Base-by-base conservation (phyloP, 2,329 filamentous ascomycete species). In the Pseudomassariella vexata region DNA sequence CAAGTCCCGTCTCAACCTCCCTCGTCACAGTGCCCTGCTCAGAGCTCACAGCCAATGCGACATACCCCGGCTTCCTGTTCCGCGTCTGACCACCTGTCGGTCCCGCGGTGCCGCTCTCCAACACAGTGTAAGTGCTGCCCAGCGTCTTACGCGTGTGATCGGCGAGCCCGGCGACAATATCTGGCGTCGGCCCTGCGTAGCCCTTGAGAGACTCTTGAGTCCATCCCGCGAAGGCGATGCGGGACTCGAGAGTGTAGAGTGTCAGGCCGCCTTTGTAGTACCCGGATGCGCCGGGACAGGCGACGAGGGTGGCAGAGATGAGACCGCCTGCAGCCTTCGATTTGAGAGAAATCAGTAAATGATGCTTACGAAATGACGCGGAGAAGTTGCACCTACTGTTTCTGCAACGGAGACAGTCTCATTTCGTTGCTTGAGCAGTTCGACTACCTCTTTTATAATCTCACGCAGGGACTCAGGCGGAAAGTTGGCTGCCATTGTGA, bases 251-350 rank as follows among this genome's bases (percentile, higher is more conserved):
- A 1, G 73, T 78, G 58, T 79, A 79, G 24, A 78, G 61, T 0
- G 75, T 80, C 20, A 79, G 55, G n/a, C 77, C 77, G 34, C 77
- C 76, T 41, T 67, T 66, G 61, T 77, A 82, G 50, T 75, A 65
- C 10, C 54, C 52, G 5, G 66, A 73, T 12, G 77, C 76, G 22
- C 77, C 77, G 0, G 76, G 71, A 11, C 62, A 66, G 34, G 72
- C 67, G 36, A 82, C 67, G 14, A 82, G 57, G 24, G 69, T 62
- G 17, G 73, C 68, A 28, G 71, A 76, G 36, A 80, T 70, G 19
- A 82, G 63, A 10, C 77, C 77, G 20, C 77, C 77, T 7, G 76
- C 72, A 28, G 76, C 76, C 68, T n/a, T n/a, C n/a, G n/a, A n/a
- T n/a, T n/a, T n/a, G n/a, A n/a, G 73, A 29, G 17, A 19, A 9